These are phyloP conservation scores for Chytriomyces confervae DNA, from an alignment of 192 early-diverging fungal genomes.

Conservation along the genomic window DNA sequence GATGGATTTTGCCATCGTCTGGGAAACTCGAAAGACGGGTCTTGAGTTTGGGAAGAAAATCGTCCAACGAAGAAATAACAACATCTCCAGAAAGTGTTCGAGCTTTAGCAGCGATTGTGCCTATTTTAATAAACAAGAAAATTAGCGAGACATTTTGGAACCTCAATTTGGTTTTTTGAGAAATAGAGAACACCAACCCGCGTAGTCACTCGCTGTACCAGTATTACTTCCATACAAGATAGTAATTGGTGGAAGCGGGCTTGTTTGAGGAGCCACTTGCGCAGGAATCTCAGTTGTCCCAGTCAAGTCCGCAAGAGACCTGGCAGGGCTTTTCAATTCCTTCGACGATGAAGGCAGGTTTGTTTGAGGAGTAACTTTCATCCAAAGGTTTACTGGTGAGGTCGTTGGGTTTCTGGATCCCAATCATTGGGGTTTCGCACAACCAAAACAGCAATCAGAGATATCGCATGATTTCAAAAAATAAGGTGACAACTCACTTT, in stretches of 20 bases:
- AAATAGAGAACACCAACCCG: not conserved
- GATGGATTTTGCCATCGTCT: conserved; percentile 2
- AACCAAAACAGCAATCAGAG: too few species aligned
- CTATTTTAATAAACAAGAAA: not conserved
- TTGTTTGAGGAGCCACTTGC: not conserved
- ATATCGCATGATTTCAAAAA: too few species aligned
- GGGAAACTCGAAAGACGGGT: not conserved
- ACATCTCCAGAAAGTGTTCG: conserved; percentile 33
- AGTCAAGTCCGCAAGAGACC: not conserved
- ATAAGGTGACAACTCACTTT: not conserved
- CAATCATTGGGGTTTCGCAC: too few species aligned
- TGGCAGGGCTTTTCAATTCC: not conserved
- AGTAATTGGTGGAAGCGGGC: conserved; percentile 36
- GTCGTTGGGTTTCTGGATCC: conserved; percentile 13
- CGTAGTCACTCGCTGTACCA: conserved; percentile 61
- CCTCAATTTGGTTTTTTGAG: not conserved
- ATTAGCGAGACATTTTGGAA: not conserved
- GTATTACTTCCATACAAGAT: conserved; percentile 63
- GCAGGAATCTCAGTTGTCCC: not conserved
- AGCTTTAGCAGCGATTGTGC: conserved; percentile 43
- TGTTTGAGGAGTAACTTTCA: conserved; percentile 9
- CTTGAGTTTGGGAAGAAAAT: conserved; percentile 26
- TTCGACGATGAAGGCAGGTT: conserved; percentile 11
- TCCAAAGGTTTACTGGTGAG: conserved; percentile 41
- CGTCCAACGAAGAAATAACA: conserved; percentile 36